These are phyloP conservation scores for Iris macrosiphon DNA, from an alignment of 106 monocot genomes.

Conservation along the genomic window DNA sequence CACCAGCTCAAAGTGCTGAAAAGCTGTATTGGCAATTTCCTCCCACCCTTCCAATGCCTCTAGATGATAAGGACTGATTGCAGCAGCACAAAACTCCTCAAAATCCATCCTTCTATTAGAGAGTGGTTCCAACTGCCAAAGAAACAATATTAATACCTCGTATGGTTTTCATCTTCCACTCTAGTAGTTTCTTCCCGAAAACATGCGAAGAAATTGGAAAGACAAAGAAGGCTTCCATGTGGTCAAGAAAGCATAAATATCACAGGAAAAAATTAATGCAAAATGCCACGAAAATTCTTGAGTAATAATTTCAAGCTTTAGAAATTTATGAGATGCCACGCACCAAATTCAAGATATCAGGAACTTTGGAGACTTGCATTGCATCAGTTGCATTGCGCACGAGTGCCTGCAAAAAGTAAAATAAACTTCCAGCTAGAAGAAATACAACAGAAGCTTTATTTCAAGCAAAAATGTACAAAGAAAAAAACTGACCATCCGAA, in stretches of 20 bases:
- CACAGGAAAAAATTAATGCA: no score
- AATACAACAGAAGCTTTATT: constrained; percentile 2
- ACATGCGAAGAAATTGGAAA: no score
- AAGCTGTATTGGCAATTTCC: constrained; percentile 46
- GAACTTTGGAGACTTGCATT: constrained; percentile 54
- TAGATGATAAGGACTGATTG: constrained; percentile 59
- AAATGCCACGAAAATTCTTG: no score
- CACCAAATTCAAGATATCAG: constrained; percentile 54
- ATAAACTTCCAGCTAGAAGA: neutral
- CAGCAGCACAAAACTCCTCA: constrained; percentile 54
- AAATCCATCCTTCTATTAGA: constrained; percentile 33
- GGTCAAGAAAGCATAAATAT: no score
- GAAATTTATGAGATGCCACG: neutral
- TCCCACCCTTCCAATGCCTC: constrained; percentile 64
- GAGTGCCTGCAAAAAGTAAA: constrained; percentile 37
- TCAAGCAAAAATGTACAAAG: no score
- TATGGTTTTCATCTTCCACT: no score
- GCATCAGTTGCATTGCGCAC: constrained; percentile 42
- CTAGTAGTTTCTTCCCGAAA: no score
- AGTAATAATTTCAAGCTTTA: neutral
- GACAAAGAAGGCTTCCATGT: no score
- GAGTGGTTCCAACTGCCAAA: constrained; percentile 37
- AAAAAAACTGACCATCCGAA: constrained; percentile 36
- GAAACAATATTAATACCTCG: neutral
- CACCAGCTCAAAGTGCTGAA: constrained; percentile 47